phyloP scores from a whole-genome alignment of 2,329 filamentous ascomycete species.

The Endothia cerciana region DNA sequence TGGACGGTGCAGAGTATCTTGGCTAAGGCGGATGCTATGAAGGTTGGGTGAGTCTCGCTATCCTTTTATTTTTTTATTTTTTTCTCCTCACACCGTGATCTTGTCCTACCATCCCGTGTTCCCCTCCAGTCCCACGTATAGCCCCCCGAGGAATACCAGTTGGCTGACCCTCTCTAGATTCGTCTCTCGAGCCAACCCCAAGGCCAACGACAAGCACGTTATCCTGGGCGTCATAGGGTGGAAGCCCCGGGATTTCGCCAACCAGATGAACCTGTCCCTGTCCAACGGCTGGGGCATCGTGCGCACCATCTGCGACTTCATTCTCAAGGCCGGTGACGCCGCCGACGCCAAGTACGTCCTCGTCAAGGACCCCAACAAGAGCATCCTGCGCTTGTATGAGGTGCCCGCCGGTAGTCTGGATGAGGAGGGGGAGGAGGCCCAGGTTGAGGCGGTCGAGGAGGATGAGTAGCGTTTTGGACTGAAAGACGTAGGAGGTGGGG shows the following conservation, averaged over 20 bases:
- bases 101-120: too few species aligned
- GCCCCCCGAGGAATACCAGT: neutral
- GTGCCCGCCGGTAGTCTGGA: constrained; percentile 88
- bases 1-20: constrained; percentile 98
- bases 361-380: constrained; percentile 95
- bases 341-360: constrained; percentile 78
- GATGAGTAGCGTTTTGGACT: constrained; percentile 44
- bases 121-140: too few species aligned
- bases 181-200: constrained; percentile 91
- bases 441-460: constrained; percentile 56
- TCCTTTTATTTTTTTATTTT: neutral
- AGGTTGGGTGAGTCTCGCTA: constrained; percentile 74
- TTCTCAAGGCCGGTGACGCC: constrained; percentile 64
- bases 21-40: constrained; percentile 97
- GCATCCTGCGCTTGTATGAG: constrained; percentile 89
- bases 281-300: constrained; percentile 99
- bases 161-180: constrained; percentile 61
- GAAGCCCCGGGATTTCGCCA: constrained; percentile 96
- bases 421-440: constrained; percentile 75
- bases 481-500: neutral
- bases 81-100: neutral
- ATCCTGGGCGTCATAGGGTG: constrained; percentile 94
- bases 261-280: constrained; percentile 96
- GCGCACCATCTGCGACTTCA: constrained; percentile 96
- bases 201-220: constrained; percentile 90